Conservation (phyloP, 139 green algal genomes). For the Zygnema circumcarinatum region DNA sequence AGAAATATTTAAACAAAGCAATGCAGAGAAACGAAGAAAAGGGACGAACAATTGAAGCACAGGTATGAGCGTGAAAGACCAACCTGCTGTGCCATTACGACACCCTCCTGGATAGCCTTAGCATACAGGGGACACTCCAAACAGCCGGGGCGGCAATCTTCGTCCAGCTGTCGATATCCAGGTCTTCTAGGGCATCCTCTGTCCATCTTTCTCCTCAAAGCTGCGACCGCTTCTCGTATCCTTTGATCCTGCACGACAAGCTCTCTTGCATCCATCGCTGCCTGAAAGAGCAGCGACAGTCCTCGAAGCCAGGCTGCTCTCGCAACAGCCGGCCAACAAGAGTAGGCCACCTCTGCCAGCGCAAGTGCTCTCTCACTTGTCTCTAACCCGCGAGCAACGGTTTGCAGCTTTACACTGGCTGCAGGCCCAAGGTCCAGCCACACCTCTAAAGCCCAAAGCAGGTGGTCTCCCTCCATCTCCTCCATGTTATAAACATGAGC, state of each 20-base stretch:
- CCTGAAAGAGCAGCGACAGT: neutral
- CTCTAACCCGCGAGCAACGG: neutral
- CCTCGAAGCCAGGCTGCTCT: neutral
- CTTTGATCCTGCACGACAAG: neutral
- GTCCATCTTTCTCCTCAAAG: neutral
- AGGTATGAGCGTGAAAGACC: too few species aligned
- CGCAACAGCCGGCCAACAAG: neutral
- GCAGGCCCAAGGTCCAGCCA: neutral
- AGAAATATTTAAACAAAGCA: too few species aligned
- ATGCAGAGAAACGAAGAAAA: too few species aligned
- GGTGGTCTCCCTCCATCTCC: neutral
- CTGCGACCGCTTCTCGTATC: neutral
- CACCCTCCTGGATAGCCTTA: neutral
- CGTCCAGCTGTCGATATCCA: neutral
- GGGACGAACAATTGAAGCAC: too few species aligned
- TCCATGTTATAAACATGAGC: neutral
- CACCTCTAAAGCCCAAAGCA: neutral
- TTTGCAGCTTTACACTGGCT: neutral
- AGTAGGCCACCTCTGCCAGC: neutral
- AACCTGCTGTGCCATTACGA: neutral
- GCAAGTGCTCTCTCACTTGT: neutral
- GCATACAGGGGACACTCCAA: neutral
- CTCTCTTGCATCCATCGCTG: neutral
- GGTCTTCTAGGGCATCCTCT: neutral
- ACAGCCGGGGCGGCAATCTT: neutral